phyloP scores from a whole-genome alignment of 2,329 filamentous ascomycete genomes.

The Trichoderma asperellum region DNA sequence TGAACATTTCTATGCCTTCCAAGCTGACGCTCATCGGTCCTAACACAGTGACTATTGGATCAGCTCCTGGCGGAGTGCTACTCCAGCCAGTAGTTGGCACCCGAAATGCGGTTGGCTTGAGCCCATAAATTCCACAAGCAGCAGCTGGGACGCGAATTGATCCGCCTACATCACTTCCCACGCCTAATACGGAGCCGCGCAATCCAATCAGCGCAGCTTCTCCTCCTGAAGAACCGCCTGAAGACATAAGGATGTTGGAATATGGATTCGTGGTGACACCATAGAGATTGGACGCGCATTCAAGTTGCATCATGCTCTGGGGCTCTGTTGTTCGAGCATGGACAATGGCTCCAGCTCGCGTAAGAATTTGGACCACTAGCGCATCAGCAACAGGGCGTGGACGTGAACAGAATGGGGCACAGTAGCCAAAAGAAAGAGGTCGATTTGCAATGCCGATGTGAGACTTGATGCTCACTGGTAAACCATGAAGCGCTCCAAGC shows the following conservation, averaged over 20 bases:
- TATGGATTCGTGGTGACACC: slow-evolving; percentile 4
- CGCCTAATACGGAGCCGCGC: background rate
- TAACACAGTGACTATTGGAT: slow-evolving; percentile 1
- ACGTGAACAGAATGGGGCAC: background rate
- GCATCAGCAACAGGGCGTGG: background rate
- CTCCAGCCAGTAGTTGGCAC: slow-evolving; percentile 7
- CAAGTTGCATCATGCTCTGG: slow-evolving; percentile 10
- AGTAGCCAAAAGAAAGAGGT: background rate
- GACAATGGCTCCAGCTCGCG: background rate
- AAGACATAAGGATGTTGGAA: background rate
- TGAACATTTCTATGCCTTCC: background rate
- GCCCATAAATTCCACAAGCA: background rate
- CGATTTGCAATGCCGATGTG: slow-evolving; percentile 8
- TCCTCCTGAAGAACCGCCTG: background rate
- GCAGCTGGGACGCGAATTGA: slow-evolving; percentile 1
- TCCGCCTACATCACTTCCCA: slow-evolving; percentile 1
- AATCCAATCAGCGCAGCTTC: background rate
- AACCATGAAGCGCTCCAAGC: background rate
- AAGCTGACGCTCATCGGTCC: background rate
- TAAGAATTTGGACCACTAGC: slow-evolving; percentile 7
- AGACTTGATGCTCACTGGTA: slow-evolving; percentile 8
- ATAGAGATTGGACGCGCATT: background rate
- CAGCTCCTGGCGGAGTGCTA: slow-evolving; percentile 1
- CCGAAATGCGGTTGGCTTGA: slow-evolving; percentile 2
- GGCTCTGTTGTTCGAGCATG: slow-evolving; percentile 9